phyloP scores from a whole-genome alignment of 2,329 filamentous ascomycete species.

The Verticillium longisporum region DNA sequence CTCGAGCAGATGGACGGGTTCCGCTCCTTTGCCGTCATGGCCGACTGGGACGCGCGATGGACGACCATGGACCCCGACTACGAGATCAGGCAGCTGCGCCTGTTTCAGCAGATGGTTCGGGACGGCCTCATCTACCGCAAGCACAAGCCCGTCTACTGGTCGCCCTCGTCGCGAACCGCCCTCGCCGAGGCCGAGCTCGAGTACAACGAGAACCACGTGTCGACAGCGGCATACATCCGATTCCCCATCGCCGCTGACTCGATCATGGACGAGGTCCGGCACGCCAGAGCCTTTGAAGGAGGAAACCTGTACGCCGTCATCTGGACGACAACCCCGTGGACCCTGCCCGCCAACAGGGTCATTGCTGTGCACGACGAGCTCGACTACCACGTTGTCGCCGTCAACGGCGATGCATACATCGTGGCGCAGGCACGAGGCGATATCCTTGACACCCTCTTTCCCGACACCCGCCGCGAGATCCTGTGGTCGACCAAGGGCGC shows the following conservation, averaged over 20 bases:
- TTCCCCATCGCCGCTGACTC: constrained; percentile 59
- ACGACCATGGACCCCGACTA: constrained; percentile 72
- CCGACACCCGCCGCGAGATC: constrained; percentile 34
- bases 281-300: constrained; percentile 18
- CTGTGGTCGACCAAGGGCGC: constrained; percentile 56
- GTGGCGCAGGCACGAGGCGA: constrained; percentile 66
- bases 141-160: constrained; percentile 84
- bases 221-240: constrained; percentile 69
- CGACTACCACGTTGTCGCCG: constrained; percentile 62
- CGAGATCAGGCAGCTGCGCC: constrained; percentile 65
- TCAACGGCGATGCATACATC: constrained; percentile 54
- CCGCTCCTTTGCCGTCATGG: constrained; percentile 69
- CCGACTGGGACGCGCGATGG: constrained; percentile 71
- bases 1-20: constrained; percentile 69
- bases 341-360: constrained; percentile 83
- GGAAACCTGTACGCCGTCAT: constrained; percentile 70
- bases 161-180: constrained; percentile 69
- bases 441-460: constrained; percentile 43
- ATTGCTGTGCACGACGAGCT: constrained; percentile 75
- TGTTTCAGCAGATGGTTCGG: constrained; percentile 70
- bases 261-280: constrained; percentile 25
- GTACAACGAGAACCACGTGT: constrained; percentile 69
- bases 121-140: constrained; percentile 69
- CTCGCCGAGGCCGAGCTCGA: constrained; percentile 81
- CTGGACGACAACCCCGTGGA: constrained; percentile 99